Evolutionary conservation across 1,284 basidiomycete species (phyloP), one percentile per base, ranked within the genome.

Genomic region (Pyrrhoderma noxium): DNA sequence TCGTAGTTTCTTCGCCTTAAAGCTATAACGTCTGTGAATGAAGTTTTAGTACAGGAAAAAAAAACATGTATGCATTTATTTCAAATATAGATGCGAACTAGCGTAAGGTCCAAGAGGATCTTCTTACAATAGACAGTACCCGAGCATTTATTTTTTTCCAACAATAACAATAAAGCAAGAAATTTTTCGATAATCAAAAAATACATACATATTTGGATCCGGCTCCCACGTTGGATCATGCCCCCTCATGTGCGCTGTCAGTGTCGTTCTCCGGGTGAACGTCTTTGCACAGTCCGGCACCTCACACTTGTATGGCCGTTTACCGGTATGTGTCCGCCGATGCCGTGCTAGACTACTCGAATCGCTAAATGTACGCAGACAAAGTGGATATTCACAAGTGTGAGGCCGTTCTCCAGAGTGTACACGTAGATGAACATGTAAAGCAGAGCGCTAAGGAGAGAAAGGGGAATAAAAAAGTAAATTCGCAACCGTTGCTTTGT

Each of bases 361-460:
- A 66, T 93, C 90, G 38, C 88, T 82, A 66, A 93, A 93, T 5
- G 83, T 85, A 67, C 84, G 88, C 41, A 76, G 78, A 63, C 91
- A 93, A 4, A 80, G 85, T 9, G 86, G 85, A 62, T 88, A 89
- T 67, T 89, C 86, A 68, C 90, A 93, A 54, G 76, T 79, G 66
- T 93, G 89, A 2, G 90, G 90, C 63, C 89, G 89, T 71, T 93
- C 90, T 45, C 91, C 90, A 4, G 89, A 91, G 62, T 93, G 90
- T 8, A 90, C 87, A 36, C 90, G 82, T 50, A 79, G 75, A 65
- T 93, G 90, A 3, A 93, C 91, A 46, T 88, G 87, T 52, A 93
- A 69, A 19, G 91, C 91, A 3, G 89, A 91, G 49, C 86, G 79
- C 88, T 90, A 62, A 16, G 18, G 35, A 46, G 45, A 27, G 46